phyloP scores from a whole-genome alignment of 257 asterid species.

The Ilex aquifolium region DNA sequence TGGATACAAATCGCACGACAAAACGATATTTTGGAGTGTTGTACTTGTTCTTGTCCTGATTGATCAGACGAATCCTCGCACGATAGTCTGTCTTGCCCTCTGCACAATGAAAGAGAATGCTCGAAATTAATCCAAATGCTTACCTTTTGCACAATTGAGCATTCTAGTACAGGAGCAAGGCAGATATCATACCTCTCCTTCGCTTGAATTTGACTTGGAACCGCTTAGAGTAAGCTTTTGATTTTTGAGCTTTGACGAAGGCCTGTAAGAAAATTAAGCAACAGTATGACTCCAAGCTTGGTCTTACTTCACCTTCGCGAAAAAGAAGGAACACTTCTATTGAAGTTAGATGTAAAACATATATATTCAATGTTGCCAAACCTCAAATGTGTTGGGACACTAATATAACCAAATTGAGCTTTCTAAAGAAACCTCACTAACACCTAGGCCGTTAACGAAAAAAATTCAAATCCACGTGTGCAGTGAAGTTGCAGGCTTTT shows the following conservation, averaged over 20 bases:
- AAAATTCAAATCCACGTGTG: too few species aligned
- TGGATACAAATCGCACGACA: slow-evolving; percentile 74
- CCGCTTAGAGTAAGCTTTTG: slow-evolving; percentile 65
- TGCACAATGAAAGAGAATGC: slow-evolving; percentile 11
- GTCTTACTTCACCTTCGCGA: too few species aligned
- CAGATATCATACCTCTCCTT: slow-evolving; percentile 49
- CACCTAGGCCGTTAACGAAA: too few species aligned
- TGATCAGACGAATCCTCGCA: slow-evolving; percentile 65
- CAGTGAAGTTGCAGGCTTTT: too few species aligned
- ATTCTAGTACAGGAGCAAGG: background rate
- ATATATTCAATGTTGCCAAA: too few species aligned
- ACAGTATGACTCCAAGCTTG: background rate
- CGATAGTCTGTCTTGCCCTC: slow-evolving; percentile 78
- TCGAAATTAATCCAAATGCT: background rate
- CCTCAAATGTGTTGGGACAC: too few species aligned
- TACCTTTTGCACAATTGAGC: background rate
- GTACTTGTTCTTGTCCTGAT: slow-evolving; percentile 70
- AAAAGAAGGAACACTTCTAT: too few species aligned
- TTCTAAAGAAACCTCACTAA: too few species aligned
- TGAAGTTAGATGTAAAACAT: too few species aligned
- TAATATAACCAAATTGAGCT: too few species aligned
- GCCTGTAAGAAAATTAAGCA: slow-evolving; percentile 27
- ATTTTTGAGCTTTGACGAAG: slow-evolving; percentile 62
- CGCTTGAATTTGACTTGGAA: slow-evolving; percentile 76
- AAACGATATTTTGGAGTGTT: slow-evolving; percentile 71